Base-by-base conservation (phyloP, 202 grass and related monocot species). In the Brachypodium distachyon region DNA sequence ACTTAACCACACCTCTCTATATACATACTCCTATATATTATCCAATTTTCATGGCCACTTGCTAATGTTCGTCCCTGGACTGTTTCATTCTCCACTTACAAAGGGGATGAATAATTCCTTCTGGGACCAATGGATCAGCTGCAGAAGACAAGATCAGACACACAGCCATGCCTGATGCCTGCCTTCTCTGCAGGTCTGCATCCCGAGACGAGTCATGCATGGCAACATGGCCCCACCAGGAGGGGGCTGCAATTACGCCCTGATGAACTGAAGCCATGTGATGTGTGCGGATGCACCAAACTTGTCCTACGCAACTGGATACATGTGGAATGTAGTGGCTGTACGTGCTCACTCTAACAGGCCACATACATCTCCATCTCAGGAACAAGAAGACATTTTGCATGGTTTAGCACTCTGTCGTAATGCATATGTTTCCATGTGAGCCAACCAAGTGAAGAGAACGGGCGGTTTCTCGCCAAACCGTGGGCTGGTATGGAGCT, bases 401-500 rank as follows among this genome's bases (percentile, higher is more conserved):
- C 55, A 31, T 25, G 10, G 44, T 74, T 57, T 19, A 36, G 14
- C 69, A 21, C 40, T 39, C 42, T 50, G 44, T 70, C 21, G 27
- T 31, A 27, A 34, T 7, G 16, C 49, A 17, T 57, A n/a, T n/a
- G 36, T 9, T 27, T 40, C 81, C 76, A 81, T 84, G 81, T 57
- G 76, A 84, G 28, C 40, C 59, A 51, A 14, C n/a, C 58, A 49
- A 29, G 23, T 9, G 40, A 77, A 64, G 44, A 48, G 7, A 77
- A 2, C 73, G 17, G 58, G 39, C 78, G 65, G 73, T 77, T 83
- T 73, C 38, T 59, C n/a, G 51, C 67, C 57, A 59, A 84, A 55
- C 76, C 42, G 81, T 76, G 62, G 63, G 28, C 61, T 2, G 81
- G 47, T 64, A 16, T n/a, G 25, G 42, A n/a, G n/a, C n/a, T n/a